A percentile compares a stretch with the other conserved stretches of the same genome.
Evolutionary conservation across 1,284 basidiomycete species (phyloP).

Genomic region (Ceratobasidium sp.): DNA sequence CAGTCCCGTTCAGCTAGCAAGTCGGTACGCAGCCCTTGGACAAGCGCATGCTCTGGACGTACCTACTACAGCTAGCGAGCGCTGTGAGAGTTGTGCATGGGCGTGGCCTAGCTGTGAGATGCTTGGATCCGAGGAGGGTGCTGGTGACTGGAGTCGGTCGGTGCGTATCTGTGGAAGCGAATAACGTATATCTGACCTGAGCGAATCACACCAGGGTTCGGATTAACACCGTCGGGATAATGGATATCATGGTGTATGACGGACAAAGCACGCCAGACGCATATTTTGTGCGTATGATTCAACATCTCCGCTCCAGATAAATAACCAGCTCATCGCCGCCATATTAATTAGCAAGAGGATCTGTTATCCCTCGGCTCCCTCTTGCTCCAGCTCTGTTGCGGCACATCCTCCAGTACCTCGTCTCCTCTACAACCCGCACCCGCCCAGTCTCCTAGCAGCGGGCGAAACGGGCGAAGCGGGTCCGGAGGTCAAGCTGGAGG

Average conservation of each 20-base stretch:
- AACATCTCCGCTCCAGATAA: background rate
- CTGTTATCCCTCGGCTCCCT: slow-evolving; percentile 87
- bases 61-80: slow-evolving; percentile 89
- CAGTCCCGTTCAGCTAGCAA: slow-evolving; percentile 30
- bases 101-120: slow-evolving; percentile 81
- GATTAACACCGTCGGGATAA: slow-evolving; percentile 82
- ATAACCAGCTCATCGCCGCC: slow-evolving; percentile 6
- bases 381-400: slow-evolving; percentile 86
- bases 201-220: slow-evolving; percentile 66
- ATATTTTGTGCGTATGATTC: slow-evolving; percentile 18
- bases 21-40: slow-evolving; percentile 59
- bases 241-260: slow-evolving; percentile 86
- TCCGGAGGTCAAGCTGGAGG: background rate
- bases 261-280: slow-evolving; percentile 57
- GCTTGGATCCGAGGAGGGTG: slow-evolving; percentile 89
- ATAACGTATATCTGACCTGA: slow-evolving; percentile 16
- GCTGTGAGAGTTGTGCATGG: slow-evolving; percentile 90
- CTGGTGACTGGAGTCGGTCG: slow-evolving; percentile 90
- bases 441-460: background rate
- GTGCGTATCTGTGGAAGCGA: no score
- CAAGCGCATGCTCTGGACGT: slow-evolving; percentile 94
- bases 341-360: slow-evolving; percentile 77
- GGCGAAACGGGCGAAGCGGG: background rate
- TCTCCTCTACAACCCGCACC: slow-evolving; percentile 74
- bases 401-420: slow-evolving; percentile 62